A percentile compares a stretch with the other conserved stretches of the same genome.
Evolutionary conservation across 768 basidiomycete genomes (phyloP).

Genomic region (Collybiopsis confluens): DNA sequence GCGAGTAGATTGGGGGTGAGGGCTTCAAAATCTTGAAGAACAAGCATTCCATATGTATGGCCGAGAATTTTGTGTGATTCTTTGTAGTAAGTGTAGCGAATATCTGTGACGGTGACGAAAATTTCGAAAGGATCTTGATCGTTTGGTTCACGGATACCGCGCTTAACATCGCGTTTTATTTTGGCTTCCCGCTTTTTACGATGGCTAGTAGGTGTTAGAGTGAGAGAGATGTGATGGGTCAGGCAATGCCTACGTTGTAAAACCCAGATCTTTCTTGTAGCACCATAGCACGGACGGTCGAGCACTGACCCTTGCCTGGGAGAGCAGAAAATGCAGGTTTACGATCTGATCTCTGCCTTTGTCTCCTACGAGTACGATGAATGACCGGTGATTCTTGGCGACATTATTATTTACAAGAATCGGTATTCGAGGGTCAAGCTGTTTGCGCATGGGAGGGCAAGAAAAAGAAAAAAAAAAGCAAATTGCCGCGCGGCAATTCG

Average conservation of each 20-base stretch:
- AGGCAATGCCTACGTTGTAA: conserved; percentile 68
- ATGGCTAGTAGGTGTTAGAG: conserved; percentile 49
- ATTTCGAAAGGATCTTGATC: conserved; percentile 98
- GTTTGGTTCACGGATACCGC: conserved; percentile 89
- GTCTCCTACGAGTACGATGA: conserved; percentile 96
- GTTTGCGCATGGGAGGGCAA: conserved; percentile 75
- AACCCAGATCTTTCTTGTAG: conserved; percentile 98
- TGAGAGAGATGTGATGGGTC: conserved; percentile 1
- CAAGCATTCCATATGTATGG: conserved; percentile 95
- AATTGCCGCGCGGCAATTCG: neutral
- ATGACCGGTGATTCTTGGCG: conserved; percentile 87
- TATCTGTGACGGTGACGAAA: conserved; percentile 97
- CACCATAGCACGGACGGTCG: conserved; percentile 95
- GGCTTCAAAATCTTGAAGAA: conserved; percentile 97
- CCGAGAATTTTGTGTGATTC: conserved; percentile 96
- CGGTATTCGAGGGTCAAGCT: conserved; percentile 90
- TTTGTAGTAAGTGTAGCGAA: conserved; percentile 98
- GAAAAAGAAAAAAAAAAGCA: conserved; percentile 29
- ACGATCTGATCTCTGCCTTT: conserved; percentile 93
- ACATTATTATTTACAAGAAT: conserved; percentile 92
- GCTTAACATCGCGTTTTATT: conserved; percentile 93
- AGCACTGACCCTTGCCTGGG: conserved; percentile 85
- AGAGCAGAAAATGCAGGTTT: conserved; percentile 92
- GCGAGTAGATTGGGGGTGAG: conserved; percentile 97
- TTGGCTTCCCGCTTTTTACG: conserved; percentile 96